Evolutionary conservation across 148 eudicot species (phyloP), one percentile per base, ranked within the genome.

Genomic region (Spergularia bocconei): DNA sequence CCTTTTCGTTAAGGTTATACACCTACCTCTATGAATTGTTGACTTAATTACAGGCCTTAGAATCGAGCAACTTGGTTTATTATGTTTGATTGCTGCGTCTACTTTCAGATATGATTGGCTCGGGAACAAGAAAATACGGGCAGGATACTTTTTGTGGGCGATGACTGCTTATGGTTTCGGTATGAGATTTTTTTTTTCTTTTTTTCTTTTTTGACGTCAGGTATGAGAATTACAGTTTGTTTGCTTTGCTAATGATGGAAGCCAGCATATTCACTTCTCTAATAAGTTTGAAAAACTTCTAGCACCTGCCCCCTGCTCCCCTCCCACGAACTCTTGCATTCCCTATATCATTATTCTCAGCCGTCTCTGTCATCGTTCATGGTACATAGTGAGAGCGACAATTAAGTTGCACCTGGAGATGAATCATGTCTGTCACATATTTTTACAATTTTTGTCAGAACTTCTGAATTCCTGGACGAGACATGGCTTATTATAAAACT

Each of bases 131-230:
- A 95, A 80, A 56, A 86, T 95, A 38, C 84, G 83, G 67, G 82
- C 84, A 48, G 98, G 98, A 83, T 95, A 92, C 87, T 95, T 95
- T 79, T 51, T 90, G 69, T 95, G 96, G 93, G 93, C 93, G 77
- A 90, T 95, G 92, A 68, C 85, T 54, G 98, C 98, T 66, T 95
- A 95, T 79, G 98, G 96, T 52, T 84, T 89, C 76, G 97, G 97
- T 90, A 90, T 48, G 83, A 12, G 14, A 57, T 41, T 7, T 41
- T 4, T 41, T 4, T 5, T 7, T 44, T 44, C 9, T 6, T 44
- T 44, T 44, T 44, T 6, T 44, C 6, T 44, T 6, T 9, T 44
- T 44, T 6, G 48, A 29, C 36, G 36, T 29, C 36, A 29, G 36
- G 36, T 29, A 29, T 29, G 4, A 29, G 36, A 55, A 47, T 14